Evolutionary conservation across 2,329 filamentous ascomycete species (phyloP), one percentile per base, ranked within the genome.

Genomic region (Penicillium sp.): DNA sequence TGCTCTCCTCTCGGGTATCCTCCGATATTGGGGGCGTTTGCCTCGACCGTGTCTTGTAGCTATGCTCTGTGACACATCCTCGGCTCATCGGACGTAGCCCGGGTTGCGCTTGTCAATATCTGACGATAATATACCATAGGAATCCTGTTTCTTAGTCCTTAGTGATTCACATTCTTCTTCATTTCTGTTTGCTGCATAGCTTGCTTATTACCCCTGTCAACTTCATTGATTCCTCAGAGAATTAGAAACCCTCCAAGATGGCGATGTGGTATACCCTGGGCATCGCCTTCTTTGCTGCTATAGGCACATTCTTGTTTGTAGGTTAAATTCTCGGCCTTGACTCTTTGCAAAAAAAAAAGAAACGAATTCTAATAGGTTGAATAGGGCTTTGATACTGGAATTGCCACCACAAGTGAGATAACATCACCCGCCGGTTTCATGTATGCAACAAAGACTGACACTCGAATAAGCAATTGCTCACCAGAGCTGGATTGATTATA

Each of bases 301-400:
- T 84, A 48, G 82, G 81, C 58, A 84, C 82, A 0, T 83, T 84
- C 66, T 73, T 84, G 51, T 84, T 82, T 65, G 80, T 81, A 74
- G 39, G 79, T 67, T 38, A 18, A 18, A 10, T 19, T 41, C 23
- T n/a, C 16, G 18, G 23, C 18, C 36, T 32, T 30, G 36, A 16
- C 9, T 14, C 10, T 4, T 47, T n/a, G 14, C 8, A 14, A 29
- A 7, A 14, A 8, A 13, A 23, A 30, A 7, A 23, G 23, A 7
- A 16, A 26, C 10, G 11, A 36, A 9, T 41, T 39, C 39, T 58
- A 29, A 60, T 45, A 32, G 23, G 57, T 27, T 43, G 16, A 16
- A 26, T 60, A 81, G 80, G 82, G 81, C 2, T 84, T 84, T 55
- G 82, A 84, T 64, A 84, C 81, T 0, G 82, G 82, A 27, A 84